Evolutionary conservation across 768 basidiomycete species (phyloP), one percentile per base, ranked within the genome.

Genomic region (Mycena sanguinolenta): DNA sequence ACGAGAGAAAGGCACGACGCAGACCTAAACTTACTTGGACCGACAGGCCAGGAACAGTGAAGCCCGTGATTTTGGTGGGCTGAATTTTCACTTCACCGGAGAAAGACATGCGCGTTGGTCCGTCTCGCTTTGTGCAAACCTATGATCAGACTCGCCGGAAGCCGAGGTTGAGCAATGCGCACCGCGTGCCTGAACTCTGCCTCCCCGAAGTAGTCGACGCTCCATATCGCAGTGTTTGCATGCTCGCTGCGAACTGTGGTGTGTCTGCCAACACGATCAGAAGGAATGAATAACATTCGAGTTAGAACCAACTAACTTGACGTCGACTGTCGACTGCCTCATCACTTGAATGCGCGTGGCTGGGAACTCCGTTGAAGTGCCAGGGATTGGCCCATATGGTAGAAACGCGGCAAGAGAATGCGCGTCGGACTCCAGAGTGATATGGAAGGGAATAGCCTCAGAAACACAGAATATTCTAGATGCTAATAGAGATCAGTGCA

Each of bases 221-320:
- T 82, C 91, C 91, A 93, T 27, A 92, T 92, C 71, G 92, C 90
- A 3, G 90, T 85, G 77, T 90, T 92, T n/a, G 87, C 86, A 1
- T 85, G 86, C 16, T 84, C 74, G n/a, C 86, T 73, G 21, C 25
- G 28, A 28, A 19, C 17, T 7, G 84, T 67, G 5, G 81, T 75
- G 74, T 89, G 88, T 50, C 90, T 91, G 70, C 27, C 59, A 38
- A 25, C 25, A 21, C 54, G 25, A 7, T 57, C 63, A 50, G 57
- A 34, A 14, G 3, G 27, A 50, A 25, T 34, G 32, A 10, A 10
- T 10, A 30, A 19, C 23, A 49, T 64, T 69, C 5, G 32, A 34
- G 28, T 34, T 21, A 28, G 2, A 42, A 59, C 23, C 44, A 4
- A 65, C 80, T 36, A 68, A 86, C 87, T 86, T 86, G 28, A 90